Conservation (phyloP, 352 stramenopile species). For the Pythium rishiriense region DNA sequence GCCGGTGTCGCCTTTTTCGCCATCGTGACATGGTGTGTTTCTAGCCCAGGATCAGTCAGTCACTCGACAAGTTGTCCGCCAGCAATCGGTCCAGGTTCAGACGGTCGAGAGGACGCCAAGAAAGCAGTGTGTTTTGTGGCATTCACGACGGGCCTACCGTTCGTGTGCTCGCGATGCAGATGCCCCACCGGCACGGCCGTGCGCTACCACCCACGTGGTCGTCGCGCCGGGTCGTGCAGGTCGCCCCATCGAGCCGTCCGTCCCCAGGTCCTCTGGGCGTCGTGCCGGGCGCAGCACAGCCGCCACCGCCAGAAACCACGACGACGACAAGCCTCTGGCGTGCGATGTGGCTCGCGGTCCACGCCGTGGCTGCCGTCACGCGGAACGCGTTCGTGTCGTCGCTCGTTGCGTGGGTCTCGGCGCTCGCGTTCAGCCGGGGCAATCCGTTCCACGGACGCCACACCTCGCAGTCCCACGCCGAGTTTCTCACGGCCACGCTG, state of each 20-base stretch:
- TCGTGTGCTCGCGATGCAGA: background rate
- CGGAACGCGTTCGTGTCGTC: background rate
- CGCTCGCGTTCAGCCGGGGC: background rate
- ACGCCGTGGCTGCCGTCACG: background rate
- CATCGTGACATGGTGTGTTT: too few relatives aligned
- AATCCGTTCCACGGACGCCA: background rate
- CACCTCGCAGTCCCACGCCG: background rate
- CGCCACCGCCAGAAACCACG: too few relatives aligned
- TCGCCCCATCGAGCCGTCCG: background rate
- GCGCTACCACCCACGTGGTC: background rate
- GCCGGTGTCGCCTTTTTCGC: too few relatives aligned
- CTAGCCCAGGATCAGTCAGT: too few relatives aligned
- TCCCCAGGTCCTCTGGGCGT: background rate
- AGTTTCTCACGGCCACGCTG: conserved; percentile 3
- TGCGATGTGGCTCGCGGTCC: background rate
- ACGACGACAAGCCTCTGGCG: background rate
- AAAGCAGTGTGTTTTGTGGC: too few relatives aligned
- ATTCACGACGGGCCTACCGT: too few relatives aligned
- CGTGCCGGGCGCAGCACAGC: too few relatives aligned
- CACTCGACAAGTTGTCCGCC: too few relatives aligned
- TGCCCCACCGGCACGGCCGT: background rate
- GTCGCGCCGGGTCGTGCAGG: background rate
- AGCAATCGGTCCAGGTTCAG: too few relatives aligned
- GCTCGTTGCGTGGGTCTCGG: background rate
- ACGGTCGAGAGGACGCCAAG: too few relatives aligned